Evolutionary conservation across 768 basidiomycete genomes (phyloP), one percentile per base, ranked within the genome.

Genomic region (Kwoniella shandongensis): DNA sequence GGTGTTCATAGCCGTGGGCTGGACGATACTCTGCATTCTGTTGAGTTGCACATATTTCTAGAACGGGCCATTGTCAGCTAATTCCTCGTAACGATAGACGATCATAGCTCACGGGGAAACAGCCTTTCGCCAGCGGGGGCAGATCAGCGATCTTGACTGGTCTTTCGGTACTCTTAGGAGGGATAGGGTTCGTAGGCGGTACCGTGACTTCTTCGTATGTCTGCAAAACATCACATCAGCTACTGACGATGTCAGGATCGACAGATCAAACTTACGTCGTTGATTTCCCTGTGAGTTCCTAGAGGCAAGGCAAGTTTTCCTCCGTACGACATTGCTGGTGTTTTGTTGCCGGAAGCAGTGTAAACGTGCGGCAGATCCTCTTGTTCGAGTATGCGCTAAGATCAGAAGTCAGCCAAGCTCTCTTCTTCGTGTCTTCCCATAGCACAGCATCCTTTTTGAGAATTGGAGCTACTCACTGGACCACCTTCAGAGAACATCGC

Each of bases 21-120:
- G 97, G 18, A 98, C 86, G 59, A 97, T 91, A 1, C 91, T 93
- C 73, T 99, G 96, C 57, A 99, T 88, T 62, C 96, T 83, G 74
- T 99, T 99, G 62, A 99, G 80, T 10, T 86, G 81, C 29, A 81
- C 79, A 70, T 98, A 99, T 26, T 88, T 88, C 92, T 94, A 55
- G n/a, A n/a, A n/a, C n/a, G n/a, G n/a, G n/a, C n/a, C n/a, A n/a
- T n/a, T n/a, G n/a, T n/a, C n/a, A n/a, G n/a, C n/a, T n/a, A n/a
- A n/a, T n/a, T n/a, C n/a, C n/a, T n/a, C n/a, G n/a, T n/a, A n/a
- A n/a, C n/a, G n/a, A n/a, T n/a, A n/a, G n/a, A n/a, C n/a, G n/a
- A n/a, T n/a, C 15, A 17, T 12, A 7, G 72, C 82, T 63, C 69
- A 91, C 93, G 10, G 88, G 83, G 77, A 98, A 97, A 29, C 88